Base-by-base conservation (phyloP, 148 eudicot species). In the Simmondsia chinensis region DNA sequence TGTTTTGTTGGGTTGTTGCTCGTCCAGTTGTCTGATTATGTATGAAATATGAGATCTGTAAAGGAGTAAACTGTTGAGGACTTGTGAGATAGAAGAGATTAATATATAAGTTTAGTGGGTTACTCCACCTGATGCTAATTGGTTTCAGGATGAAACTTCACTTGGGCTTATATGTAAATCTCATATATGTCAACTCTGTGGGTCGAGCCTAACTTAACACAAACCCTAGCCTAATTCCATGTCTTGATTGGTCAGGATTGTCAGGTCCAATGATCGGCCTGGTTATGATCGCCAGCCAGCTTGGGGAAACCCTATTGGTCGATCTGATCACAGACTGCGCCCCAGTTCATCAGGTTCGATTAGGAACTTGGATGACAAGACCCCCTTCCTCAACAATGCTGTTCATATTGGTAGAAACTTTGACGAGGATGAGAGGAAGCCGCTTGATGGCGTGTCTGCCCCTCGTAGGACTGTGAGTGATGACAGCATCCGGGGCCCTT, bases 351-450 rank as follows among this genome's bases (percentile, higher is more conserved):
- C 83, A 10, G 80, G 80, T 32, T 38, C 83, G 1, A 61, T 52
- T 20, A 67, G 77, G 30, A 66, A 29, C 54, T 63, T 67, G 16
- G 75, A 85, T 47, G 88, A 79, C 14, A 85, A 79, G 61, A 32
- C 81, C 0, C 77, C 85, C 5, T 85, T 91, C 59, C 54, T 91
- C 1, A 56, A 39, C 25, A 67, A 59, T 20, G 61, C 29, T 46
- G 57, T 52, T 2, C 67, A 60, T 22, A 85, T 91, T 56, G 97
- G 94, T 21, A 74, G 97, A 22, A 73, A 85, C 60, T 91, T 91
- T 22, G 95, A 91, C 40, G 97, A 91, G 60, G 97, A 91, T 54
- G 97, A 91, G 55, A 51, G 95, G 48, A 89, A 76, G 52, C 97
- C 97, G 3, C 68, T 84, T 47, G 87, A 89, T 56, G 95, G 95